Base-by-base conservation (phyloP, 2,329 filamentous ascomycete genomes). In the Fusarium solani-melongenae region DNA sequence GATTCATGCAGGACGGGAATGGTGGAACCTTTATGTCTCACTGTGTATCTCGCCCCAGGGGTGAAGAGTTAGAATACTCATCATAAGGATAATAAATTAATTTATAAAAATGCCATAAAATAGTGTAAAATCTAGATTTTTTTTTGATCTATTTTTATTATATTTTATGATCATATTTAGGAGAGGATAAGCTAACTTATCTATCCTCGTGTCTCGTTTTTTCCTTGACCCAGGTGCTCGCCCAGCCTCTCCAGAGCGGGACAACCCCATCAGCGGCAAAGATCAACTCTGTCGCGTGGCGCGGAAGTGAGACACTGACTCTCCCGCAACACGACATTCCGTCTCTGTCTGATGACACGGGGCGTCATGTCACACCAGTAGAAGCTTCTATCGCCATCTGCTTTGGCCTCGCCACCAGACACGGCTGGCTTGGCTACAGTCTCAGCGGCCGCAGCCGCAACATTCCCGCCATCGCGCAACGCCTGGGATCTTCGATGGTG, bases 261-360 rank as follows among this genome's bases (percentile, higher is more conserved):
- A 41, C 38, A 24, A 44, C 12, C 12, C 41, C 20, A 22, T 44
- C 41, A 44, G 41, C 20, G 33, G 65, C 5, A 64, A 36, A 6
- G 62, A 64, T 74, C 59, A 22, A 11, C 69, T 15, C 6, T 17
- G 24, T 39, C 14, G 41, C 7, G 10, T 29, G 14, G 9, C 24
- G 31, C 56, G 73, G 55, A 62, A 14, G 20, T 64, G 55, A 64
- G 67, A 73, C 68, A 65, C 4, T 44, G 57, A 20, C 29, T 31
- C 31, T 33, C 31, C 24, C 24, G 38, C 34, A 31, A 44, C 41
- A 20, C 17, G 27, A 59, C 38, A 64, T 46, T 29, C 33, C 44
- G n/a, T 15, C 31, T 38, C 24, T 57, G 69, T 46, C 29, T 36
- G 56, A 44, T 55, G 29, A 33, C n/a, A 55, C 12, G 2, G n/a